phyloP scores from a whole-genome alignment of 2,329 filamentous ascomycete species.

The Aspergillus candidus region DNA sequence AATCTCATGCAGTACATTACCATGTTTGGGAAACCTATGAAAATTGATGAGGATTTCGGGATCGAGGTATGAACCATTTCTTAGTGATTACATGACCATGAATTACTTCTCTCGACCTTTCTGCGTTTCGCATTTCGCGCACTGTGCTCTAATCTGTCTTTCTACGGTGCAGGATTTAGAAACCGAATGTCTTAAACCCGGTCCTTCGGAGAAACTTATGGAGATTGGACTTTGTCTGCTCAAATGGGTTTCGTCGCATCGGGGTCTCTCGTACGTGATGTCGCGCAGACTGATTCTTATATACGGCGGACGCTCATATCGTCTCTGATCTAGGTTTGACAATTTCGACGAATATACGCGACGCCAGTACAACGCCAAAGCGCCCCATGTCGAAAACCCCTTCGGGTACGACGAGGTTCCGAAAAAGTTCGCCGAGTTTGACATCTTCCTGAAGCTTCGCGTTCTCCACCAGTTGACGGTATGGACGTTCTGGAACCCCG shows the following conservation, averaged over 20 bases:
- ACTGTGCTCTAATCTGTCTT: conserved; percentile 10
- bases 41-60: conserved; percentile 81
- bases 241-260: conserved; percentile 90
- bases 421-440: conserved; percentile 70
- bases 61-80: conserved; percentile 63
- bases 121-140: conserved; percentile 9
- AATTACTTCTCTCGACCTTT: conserved; percentile 4
- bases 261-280: conserved; percentile 72
- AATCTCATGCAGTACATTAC: conserved; percentile 90
- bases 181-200: conserved; percentile 74
- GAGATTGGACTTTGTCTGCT: conserved; percentile 81
- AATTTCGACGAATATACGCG: conserved; percentile 91
- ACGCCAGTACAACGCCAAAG: conserved; percentile 79
- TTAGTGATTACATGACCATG: background rate
- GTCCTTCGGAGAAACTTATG: conserved; percentile 63
- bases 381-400: conserved; percentile 66
- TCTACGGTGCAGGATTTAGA: conserved; percentile 67
- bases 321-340: conserved; percentile 54
- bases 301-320: conserved; percentile 4
- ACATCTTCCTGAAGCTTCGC: conserved; percentile 69
- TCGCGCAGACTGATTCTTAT: background rate
- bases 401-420: conserved; percentile 73
- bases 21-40: conserved; percentile 81
- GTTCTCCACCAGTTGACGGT: conserved; percentile 83
- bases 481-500: conserved; percentile 82